Percentiles rank a stretch among this genome's conserved stretches.
Evolutionary conservation across 768 basidiomycete genomes (phyloP).

Genomic region (Tremella fuciformis): DNA sequence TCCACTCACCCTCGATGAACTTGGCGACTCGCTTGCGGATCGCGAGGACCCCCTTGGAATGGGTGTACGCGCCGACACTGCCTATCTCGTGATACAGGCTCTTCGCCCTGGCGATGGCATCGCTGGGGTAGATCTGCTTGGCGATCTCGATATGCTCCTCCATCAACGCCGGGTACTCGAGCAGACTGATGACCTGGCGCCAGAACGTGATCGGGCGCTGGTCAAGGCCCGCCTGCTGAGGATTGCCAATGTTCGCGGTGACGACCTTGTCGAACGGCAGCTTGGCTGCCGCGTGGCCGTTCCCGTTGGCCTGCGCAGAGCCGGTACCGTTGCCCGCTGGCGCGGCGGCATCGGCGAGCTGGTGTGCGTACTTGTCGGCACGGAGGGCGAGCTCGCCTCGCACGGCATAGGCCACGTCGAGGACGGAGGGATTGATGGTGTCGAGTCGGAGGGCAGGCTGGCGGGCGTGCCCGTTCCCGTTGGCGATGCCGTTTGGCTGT

Average conservation of each 20-base stretch:
- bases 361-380: constrained; percentile 75
- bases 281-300: constrained; percentile 2
- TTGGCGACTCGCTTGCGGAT: constrained; percentile 84
- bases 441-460: constrained; percentile 61
- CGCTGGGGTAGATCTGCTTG: constrained; percentile 73
- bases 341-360: constrained; percentile 53
- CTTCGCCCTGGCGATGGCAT: constrained; percentile 78
- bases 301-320: not conserved
- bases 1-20: constrained; percentile 73
- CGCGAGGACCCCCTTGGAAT: constrained; percentile 84
- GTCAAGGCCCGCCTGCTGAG: constrained; percentile 90
- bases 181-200: constrained; percentile 86
- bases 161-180: constrained; percentile 84
- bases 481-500: constrained; percentile 6
- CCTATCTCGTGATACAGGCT: constrained; percentile 81
- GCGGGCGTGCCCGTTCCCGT: constrained; percentile 20
- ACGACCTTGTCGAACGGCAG: constrained; percentile 87
- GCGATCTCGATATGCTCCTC: constrained; percentile 60
- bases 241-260: constrained; percentile 95
- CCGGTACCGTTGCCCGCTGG: not conserved
- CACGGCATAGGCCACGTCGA: constrained; percentile 92
- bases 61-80: constrained; percentile 90
- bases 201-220: constrained; percentile 89
- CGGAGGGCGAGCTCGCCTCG: constrained; percentile 95
- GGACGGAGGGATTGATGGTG: constrained; percentile 76